Percentiles rank a stretch among this genome's conserved stretches.
phyloP scores from a whole-genome alignment of 2,329 filamentous ascomycete species.

The Sporothrix phasma region DNA sequence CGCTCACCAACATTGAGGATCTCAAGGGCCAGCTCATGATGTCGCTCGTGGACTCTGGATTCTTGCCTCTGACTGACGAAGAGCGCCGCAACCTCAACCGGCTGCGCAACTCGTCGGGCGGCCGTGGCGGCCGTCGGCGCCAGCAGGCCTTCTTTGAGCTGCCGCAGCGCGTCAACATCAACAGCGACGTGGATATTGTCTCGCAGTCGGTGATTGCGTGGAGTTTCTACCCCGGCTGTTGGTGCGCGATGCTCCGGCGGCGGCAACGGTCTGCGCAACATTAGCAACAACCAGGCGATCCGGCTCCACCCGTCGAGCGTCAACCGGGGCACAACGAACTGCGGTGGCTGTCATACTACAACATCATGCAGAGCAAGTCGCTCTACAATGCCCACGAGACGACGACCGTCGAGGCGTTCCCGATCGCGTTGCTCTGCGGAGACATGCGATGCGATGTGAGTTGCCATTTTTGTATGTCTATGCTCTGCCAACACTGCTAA shows the following conservation, averaged over 20 bases:
- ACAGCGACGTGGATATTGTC: slow-evolving; percentile 72
- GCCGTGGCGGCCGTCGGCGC: slow-evolving; percentile 51
- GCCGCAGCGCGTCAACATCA: slow-evolving; percentile 61
- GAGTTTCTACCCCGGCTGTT: slow-evolving; percentile 96
- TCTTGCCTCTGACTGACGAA: slow-evolving; percentile 62
- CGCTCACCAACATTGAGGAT: slow-evolving; percentile 85
- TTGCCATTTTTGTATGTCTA: background rate
- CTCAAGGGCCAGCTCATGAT: slow-evolving; percentile 85
- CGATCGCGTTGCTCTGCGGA: slow-evolving; percentile 74
- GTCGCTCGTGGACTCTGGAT: slow-evolving; percentile 74
- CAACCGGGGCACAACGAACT: slow-evolving; percentile 63
- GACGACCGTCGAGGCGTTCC: slow-evolving; percentile 68
- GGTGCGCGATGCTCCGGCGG: slow-evolving; percentile 55
- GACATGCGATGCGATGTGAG: slow-evolving; percentile 77
- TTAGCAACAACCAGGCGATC: slow-evolving; percentile 86
- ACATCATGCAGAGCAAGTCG: slow-evolving; percentile 90
- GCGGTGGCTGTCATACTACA: slow-evolving; percentile 87
- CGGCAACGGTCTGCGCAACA: slow-evolving; percentile 74
- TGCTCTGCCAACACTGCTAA: slow-evolving; percentile 26
- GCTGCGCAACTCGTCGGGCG: slow-evolving; percentile 48
- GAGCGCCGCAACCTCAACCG: slow-evolving; percentile 62
- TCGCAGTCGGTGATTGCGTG: slow-evolving; percentile 77
- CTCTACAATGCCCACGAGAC: slow-evolving; percentile 89
- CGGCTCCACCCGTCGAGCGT: slow-evolving; percentile 81
- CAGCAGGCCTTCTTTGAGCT: slow-evolving; percentile 68